Conservation (phyloP, 2,329 filamentous ascomycete genomes). For the Sclerotinia borealis region DNA sequence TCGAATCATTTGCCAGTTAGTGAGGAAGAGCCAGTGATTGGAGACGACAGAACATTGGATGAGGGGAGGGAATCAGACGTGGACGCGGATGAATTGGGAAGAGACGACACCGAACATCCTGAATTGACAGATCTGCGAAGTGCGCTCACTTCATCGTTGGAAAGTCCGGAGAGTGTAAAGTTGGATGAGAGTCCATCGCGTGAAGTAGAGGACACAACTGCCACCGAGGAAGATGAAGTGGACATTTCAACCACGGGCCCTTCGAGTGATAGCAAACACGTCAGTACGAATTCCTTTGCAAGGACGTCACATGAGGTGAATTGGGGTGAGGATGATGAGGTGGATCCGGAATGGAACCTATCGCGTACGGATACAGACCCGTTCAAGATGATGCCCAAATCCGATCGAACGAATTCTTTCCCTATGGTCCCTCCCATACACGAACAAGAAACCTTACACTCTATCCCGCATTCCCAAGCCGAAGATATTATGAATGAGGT, state of each 20-base stretch:
- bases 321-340: constrained; percentile 52
- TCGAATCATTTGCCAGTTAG: background rate
- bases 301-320: constrained; percentile 57
- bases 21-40: background rate
- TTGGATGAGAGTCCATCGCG: constrained; percentile 24
- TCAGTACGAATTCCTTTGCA: constrained; percentile 57
- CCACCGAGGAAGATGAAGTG: constrained; percentile 16
- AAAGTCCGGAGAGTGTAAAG: constrained; percentile 26
- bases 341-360: constrained; percentile 47
- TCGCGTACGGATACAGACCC: constrained; percentile 48
- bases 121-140: constrained; percentile 23
- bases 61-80: background rate
- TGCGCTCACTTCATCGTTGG: constrained; percentile 27
- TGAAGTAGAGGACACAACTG: constrained; percentile 14
- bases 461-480: constrained; percentile 45
- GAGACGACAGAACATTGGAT: background rate
- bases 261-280: constrained; percentile 44
- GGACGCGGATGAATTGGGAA: background rate
- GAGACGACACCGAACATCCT: constrained; percentile 19
- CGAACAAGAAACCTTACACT: constrained; percentile 27
- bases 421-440: constrained; percentile 47
- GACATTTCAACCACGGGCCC: constrained; percentile 24
- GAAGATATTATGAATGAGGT: constrained; percentile 47
- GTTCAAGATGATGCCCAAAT: constrained; percentile 53
- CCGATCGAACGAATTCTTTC: constrained; percentile 57